Evolutionary conservation across 768 basidiomycete genomes (phyloP).

Genomic region (Pulveroboletus sp.): DNA sequence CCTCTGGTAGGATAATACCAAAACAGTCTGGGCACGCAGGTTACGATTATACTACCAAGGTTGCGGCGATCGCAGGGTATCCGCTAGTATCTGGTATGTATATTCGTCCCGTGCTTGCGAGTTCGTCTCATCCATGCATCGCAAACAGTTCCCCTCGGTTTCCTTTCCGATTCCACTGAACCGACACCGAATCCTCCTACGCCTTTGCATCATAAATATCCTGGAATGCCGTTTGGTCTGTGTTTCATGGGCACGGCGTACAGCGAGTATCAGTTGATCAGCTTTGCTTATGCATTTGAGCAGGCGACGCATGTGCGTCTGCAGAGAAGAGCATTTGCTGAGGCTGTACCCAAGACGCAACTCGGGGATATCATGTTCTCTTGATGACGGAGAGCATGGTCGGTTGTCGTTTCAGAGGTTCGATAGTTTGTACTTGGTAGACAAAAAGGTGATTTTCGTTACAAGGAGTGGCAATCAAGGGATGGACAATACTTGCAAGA

Average conservation of each 20-base stretch:
- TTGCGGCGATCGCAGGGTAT: slow-evolving; percentile 35
- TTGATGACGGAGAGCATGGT: neutral
- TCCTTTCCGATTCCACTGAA: slow-evolving; percentile 30
- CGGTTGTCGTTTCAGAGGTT: neutral
- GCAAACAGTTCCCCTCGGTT: slow-evolving; percentile 36
- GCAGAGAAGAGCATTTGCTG: slow-evolving; percentile 41
- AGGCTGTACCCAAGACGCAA: slow-evolving; percentile 55
- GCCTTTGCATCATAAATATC: slow-evolving; percentile 29
- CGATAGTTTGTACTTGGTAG: neutral
- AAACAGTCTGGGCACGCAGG: slow-evolving; percentile 6
- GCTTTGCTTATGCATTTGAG: slow-evolving; percentile 45
- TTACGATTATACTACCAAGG: slow-evolving; percentile 25
- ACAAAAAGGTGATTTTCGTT: neutral
- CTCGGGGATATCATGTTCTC: slow-evolving; percentile 29
- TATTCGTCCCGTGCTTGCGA: neutral
- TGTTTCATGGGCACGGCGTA: slow-evolving; percentile 43
- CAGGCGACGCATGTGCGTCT: slow-evolving; percentile 53
- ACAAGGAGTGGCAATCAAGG: no score
- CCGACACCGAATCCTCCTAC: slow-evolving; percentile 31
- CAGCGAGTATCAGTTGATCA: slow-evolving; percentile 39
- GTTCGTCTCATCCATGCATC: slow-evolving; percentile 24
- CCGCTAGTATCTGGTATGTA: slow-evolving; percentile 31
- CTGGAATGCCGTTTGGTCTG: slow-evolving; percentile 41
- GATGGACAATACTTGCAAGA: no score
- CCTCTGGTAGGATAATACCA: neutral